These are phyloP conservation scores for Starmerella floricola DNA, from an alignment of 805 yeast species.

Conservation along the genomic window DNA sequence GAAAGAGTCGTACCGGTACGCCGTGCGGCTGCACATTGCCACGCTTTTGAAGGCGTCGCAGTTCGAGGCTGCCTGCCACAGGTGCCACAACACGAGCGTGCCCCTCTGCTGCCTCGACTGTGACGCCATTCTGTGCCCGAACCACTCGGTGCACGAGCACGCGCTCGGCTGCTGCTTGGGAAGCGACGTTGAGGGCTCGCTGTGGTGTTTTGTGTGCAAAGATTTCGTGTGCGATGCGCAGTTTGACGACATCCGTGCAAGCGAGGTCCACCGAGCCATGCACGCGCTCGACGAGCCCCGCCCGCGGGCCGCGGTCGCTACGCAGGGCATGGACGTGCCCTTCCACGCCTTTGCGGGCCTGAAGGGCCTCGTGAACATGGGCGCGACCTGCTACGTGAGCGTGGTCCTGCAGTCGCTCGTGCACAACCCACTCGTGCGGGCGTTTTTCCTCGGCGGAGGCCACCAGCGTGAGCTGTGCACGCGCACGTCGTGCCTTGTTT, in stretches of 20 bases:
- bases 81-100: conserved; percentile 9
- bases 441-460: conserved; percentile 61
- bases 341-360: conserved; percentile 60
- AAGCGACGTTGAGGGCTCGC: conserved; percentile 39
- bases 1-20: conserved; percentile 12
- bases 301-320: background rate
- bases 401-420: conserved; percentile 77
- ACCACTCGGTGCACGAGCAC: conserved; percentile 30
- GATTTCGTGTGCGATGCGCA: conserved; percentile 50
- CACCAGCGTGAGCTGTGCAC: conserved; percentile 45
- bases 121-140: conserved; percentile 19
- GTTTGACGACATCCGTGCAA: conserved; percentile 6
- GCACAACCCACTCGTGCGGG: conserved; percentile 79
- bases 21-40: conserved; percentile 15
- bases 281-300: background rate
- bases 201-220: conserved; percentile 71
- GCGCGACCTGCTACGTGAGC: conserved; percentile 95
- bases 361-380: conserved; percentile 83
- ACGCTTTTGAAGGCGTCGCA: background rate
- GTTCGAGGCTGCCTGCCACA: conserved; percentile 11
- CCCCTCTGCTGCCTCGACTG: conserved; percentile 21
- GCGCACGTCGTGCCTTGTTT: conserved; percentile 51
- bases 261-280: conserved; percentile 8
- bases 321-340: conserved; percentile 29
- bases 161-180: conserved; percentile 53